These are phyloP conservation scores for Agaricus blazei DNA, from an alignment of 768 basidiomycete genomes.

Conservation along the genomic window DNA sequence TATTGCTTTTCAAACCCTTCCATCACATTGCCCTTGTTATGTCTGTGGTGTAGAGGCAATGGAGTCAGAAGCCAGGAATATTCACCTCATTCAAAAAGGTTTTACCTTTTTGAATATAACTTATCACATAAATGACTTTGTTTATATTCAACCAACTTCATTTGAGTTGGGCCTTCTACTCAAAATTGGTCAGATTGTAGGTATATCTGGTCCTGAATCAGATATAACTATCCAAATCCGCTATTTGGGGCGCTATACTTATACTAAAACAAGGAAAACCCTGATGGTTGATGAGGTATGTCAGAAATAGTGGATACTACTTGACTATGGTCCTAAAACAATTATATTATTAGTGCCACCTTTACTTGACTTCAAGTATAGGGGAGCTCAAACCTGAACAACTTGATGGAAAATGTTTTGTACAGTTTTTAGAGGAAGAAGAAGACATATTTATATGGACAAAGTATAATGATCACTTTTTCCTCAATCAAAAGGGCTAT, in stretches of 20 bases:
- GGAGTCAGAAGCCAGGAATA: conserved; percentile 16
- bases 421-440: conserved; percentile 29
- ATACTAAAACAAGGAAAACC: conserved; percentile 11
- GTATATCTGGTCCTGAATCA: conserved; percentile 20
- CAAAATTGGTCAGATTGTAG: conserved; percentile 52
- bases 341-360: conserved; percentile 25
- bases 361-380: conserved; percentile 34
- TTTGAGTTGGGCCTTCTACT: conserved; percentile 25
- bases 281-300: conserved; percentile 41
- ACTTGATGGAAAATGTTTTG: conserved; percentile 54
- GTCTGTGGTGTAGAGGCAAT: conserved; percentile 37
- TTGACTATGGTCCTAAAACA: neutral
- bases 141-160: conserved; percentile 42
- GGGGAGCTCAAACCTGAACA: conserved; percentile 26
- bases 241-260: conserved; percentile 42
- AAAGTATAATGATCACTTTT: conserved; percentile 54
- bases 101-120: conserved; percentile 34
- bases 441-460: conserved; percentile 43
- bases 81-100: conserved; percentile 27
- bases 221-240: conserved; percentile 29
- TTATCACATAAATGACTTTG: conserved; percentile 59
- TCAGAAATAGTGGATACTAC: neutral
- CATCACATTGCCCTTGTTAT: conserved; percentile 35
- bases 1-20: conserved; percentile 23
- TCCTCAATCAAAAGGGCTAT: conserved; percentile 32